These are phyloP conservation scores for Henckelia pumila DNA, from an alignment of 257 asterid species.

Conservation along the genomic window DNA sequence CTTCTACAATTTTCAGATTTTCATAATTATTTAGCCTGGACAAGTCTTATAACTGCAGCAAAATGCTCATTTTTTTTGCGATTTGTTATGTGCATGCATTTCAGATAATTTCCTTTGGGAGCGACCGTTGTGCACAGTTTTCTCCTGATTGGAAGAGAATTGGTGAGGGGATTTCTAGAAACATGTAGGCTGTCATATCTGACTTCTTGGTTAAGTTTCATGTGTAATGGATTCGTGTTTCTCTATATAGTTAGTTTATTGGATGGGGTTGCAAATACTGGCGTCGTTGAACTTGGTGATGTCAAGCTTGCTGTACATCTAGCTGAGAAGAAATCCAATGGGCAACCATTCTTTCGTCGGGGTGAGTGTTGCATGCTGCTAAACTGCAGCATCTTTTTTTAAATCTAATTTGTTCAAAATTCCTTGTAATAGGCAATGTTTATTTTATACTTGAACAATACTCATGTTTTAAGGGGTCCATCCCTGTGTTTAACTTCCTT, in stretches of 20 bases:
- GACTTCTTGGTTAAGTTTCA: slow-evolving; percentile 21
- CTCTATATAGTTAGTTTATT: slow-evolving; percentile 53
- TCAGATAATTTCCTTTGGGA: slow-evolving; percentile 76
- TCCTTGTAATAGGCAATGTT: neutral
- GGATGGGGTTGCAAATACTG: slow-evolving; percentile 80
- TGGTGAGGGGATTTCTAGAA: slow-evolving; percentile 42
- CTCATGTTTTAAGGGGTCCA: neutral
- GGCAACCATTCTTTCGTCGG: slow-evolving; percentile 71
- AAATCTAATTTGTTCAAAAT: slow-evolving; percentile 5
- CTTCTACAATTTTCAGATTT: neutral
- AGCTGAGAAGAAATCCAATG: slow-evolving; percentile 81
- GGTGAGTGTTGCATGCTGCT: slow-evolving; percentile 47
- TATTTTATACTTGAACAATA: neutral
- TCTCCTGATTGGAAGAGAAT: slow-evolving; percentile 72
- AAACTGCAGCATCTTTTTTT: neutral
- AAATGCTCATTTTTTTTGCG: slow-evolving; percentile 19
- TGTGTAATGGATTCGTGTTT: slow-evolving; percentile 12
- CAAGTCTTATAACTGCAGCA: slow-evolving; percentile 7
- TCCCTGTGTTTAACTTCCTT: neutral
- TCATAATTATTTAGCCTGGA: slow-evolving; percentile 10
- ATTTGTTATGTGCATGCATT: slow-evolving; percentile 23
- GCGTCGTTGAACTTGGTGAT: slow-evolving; percentile 82
- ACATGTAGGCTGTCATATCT: slow-evolving; percentile 14
- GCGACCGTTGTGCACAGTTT: slow-evolving; percentile 64
- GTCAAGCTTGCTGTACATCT: slow-evolving; percentile 60